Evolutionary conservation across 495 filamentous ascomycete species (phyloP).

Genomic region (Penicillium egyptiacum): DNA sequence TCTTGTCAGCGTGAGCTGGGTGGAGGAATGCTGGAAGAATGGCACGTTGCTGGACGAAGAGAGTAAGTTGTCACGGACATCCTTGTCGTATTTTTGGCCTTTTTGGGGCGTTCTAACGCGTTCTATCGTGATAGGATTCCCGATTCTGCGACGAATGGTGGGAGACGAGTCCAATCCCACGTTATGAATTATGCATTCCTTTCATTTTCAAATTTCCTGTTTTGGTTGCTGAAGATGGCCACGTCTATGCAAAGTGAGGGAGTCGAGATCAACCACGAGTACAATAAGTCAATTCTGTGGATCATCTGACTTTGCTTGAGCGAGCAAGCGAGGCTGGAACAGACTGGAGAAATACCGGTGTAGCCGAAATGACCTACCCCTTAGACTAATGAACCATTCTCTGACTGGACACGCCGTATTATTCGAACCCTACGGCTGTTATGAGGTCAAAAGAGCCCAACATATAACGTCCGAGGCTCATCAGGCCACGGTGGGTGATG

Average conservation of each 20-base stretch:
- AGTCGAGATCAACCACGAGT: background rate
- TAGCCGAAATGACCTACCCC: background rate
- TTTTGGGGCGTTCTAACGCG: background rate
- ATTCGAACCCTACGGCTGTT: background rate
- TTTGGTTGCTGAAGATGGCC: background rate
- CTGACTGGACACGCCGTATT: background rate
- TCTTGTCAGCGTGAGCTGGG: constrained; percentile 70
- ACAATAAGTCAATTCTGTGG: background rate
- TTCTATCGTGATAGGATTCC: background rate
- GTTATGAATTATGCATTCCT: background rate
- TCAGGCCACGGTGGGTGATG: background rate
- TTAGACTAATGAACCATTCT: background rate
- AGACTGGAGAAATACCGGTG: background rate
- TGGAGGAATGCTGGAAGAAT: constrained; percentile 76
- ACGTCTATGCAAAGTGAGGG: background rate
- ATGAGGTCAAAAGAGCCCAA: background rate
- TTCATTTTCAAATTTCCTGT: background rate
- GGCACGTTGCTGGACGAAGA: constrained; percentile 84
- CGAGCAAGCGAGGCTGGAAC: background rate
- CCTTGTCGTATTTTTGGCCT: background rate
- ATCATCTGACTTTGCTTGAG: background rate
- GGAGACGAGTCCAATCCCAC: background rate
- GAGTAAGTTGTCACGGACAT: constrained; percentile 21
- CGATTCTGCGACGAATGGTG: background rate
- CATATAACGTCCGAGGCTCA: background rate